These are phyloP conservation scores for Triadica sebifera DNA, from an alignment of 345 rosid genomes.

Conservation along the genomic window DNA sequence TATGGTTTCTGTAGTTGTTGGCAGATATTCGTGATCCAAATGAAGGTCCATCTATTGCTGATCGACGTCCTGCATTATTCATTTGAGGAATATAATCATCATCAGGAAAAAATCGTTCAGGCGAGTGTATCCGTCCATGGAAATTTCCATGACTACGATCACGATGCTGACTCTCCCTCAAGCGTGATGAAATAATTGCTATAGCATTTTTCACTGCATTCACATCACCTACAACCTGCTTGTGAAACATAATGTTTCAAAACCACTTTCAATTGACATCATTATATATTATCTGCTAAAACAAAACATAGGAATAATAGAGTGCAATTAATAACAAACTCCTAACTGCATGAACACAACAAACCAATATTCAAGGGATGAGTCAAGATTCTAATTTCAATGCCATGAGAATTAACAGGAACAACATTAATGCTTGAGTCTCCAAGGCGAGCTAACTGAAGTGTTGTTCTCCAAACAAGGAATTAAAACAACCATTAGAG, in stretches of 20 bases:
- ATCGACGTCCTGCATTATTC: slow-evolving; percentile 50
- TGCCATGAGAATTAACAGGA: neutral
- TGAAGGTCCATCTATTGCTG: slow-evolving; percentile 50
- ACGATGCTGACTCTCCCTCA: slow-evolving; percentile 98
- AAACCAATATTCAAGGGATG: neutral
- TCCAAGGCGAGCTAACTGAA: neutral
- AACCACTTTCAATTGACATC: neutral
- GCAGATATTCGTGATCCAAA: slow-evolving; percentile 53
- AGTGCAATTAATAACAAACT: neutral
- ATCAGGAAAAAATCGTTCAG: slow-evolving; percentile 65
- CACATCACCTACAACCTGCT: slow-evolving; percentile 85
- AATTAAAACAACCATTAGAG: slow-evolving; percentile 5
- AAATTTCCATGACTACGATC: slow-evolving; percentile 62
- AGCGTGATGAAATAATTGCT: slow-evolving; percentile 66
- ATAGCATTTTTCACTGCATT: slow-evolving; percentile 78
- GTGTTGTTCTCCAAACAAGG: neutral
- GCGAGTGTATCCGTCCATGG: slow-evolving; percentile 73
- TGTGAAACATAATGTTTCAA: slow-evolving; percentile 12
- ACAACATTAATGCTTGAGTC: neutral
- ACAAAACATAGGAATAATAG: neutral
- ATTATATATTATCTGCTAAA: neutral
- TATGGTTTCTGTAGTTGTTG: slow-evolving; percentile 48
- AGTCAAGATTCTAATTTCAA: neutral
- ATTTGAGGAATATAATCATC: slow-evolving; percentile 71
- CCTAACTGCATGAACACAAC: neutral